A percentile compares a stretch with the other conserved stretches of the same genome.
phyloP scores from a whole-genome alignment of 2,329 filamentous ascomycete genomes.

The Fusarium buharicum region DNA sequence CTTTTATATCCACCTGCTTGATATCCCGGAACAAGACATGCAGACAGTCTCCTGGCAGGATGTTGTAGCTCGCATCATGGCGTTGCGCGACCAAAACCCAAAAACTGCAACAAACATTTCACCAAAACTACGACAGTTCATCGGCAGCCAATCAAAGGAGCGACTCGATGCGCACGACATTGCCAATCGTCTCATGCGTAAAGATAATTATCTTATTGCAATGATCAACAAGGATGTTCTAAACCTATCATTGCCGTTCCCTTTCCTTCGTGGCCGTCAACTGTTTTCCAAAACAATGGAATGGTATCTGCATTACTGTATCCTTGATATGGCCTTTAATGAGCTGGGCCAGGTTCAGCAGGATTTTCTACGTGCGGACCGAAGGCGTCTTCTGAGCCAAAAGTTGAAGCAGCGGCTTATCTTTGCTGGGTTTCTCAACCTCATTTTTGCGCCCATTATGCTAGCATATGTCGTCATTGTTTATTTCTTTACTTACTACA shows the following conservation, averaged over 20 bases:
- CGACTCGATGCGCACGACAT: conserved; percentile 96
- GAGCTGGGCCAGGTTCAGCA: conserved; percentile 86
- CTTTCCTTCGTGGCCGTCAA: conserved; percentile 81
- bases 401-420: conserved; percentile 81
- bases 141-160: conserved; percentile 90
- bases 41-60: conserved; percentile 96
- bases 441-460: conserved; percentile 86
- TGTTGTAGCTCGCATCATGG: conserved; percentile 85
- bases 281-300: conserved; percentile 90
- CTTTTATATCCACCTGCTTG: conserved; percentile 85
- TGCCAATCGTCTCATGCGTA: conserved; percentile 94
- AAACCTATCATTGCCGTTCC: conserved; percentile 85
- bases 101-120: conserved; percentile 73
- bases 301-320: conserved; percentile 90
- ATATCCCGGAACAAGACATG: conserved; percentile 84
- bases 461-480: conserved; percentile 87
- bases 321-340: conserved; percentile 95
- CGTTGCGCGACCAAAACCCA: conserved; percentile 85
- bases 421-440: conserved; percentile 85
- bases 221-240: conserved; percentile 97
- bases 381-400: conserved; percentile 80
- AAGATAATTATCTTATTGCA: conserved; percentile 96
- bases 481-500: conserved; percentile 96
- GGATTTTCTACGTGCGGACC: conserved; percentile 84
- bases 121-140: conserved; percentile 62